phyloP scores from a whole-genome alignment of 2,329 filamentous ascomycete species.

The Apiospora rasikravindrae region DNA sequence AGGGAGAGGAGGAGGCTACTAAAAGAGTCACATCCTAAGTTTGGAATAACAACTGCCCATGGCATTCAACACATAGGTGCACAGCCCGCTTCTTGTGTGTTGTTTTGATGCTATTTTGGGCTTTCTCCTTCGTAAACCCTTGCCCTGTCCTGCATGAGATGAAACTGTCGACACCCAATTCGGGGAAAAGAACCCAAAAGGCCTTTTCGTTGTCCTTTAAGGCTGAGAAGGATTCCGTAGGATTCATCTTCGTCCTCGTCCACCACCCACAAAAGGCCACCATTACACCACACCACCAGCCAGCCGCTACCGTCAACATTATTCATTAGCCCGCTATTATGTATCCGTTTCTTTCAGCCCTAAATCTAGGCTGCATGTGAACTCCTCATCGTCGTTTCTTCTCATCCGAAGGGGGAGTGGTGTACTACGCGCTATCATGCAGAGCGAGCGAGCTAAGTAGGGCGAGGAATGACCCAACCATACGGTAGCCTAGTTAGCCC shows the following conservation, averaged over 20 bases:
- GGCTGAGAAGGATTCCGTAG: slow-evolving; percentile 1
- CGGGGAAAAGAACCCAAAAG: not conserved
- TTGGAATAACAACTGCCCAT: not conserved
- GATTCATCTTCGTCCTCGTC: not conserved
- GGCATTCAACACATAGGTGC: not conserved
- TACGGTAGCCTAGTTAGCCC: not conserved
- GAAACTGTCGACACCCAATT: not conserved
- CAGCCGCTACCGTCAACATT: not conserved
- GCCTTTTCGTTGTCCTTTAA: not conserved
- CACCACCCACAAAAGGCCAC: not conserved
- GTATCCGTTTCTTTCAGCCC: not conserved
- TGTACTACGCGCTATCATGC: not conserved
- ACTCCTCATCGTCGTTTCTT: not conserved
- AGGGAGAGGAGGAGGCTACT: not conserved
- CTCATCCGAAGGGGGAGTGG: not conserved
- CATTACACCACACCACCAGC: not conserved
- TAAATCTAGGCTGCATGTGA: not conserved
- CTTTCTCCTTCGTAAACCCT: not conserved
- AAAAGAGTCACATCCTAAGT: not conserved
- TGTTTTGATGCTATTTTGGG: not conserved
- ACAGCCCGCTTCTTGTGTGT: not conserved
- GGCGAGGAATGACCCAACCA: not conserved
- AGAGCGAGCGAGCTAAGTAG: not conserved
- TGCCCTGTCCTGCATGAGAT: not conserved
- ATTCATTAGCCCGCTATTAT: not conserved